Evolutionary conservation across 73 alveolate species (phyloP), one percentile per base, ranked within the genome.

Genomic region (Stentor coeruleus): DNA sequence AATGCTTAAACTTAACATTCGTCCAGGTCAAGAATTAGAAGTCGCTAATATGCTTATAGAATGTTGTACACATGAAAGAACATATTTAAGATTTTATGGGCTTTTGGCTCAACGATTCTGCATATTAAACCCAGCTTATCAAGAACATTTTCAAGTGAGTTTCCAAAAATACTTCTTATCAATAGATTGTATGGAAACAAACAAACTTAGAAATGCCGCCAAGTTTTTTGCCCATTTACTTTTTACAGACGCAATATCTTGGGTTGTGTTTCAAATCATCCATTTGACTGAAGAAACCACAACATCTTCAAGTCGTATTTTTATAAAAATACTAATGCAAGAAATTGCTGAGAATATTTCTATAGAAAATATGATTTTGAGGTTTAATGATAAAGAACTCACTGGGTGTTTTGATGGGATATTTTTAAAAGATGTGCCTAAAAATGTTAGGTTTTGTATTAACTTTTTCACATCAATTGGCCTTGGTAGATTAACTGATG

Each of bases 381-480:
- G 88, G 84, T 83, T 93, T 28, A 85, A 60, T 38, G 95, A 93
- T 41, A 93, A 91, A 33, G 88, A 82, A 38, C n/a, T 91, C 30
- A 58, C 85, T 75, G 97, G 92, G 81, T 91, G 92, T 84, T 89
- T 92, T 72, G 84, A 81, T n/a, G 98, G 98, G 3, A 66, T 97
- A 74, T 95, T 97, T 83, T 98, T 97, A 33, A 84, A 88, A 84
- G 99, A 97, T 84, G 92, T 94, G 74, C 99, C 99, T 0, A 92
- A 93, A 87, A 93, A 96, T 90, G 96, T 99, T 58, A 91, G 99
- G 84, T 98, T 98, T 90, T 91, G 98, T 41, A 96, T 97, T 84
- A 98, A 97, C 91, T 98, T 95, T 94, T 98, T 96, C 90, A 96
- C 99, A 15, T 92, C 99, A 36, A 97, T 98, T 82, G 99, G 99